Percentiles rank a stretch among this genome's conserved stretches.
phyloP scores from a whole-genome alignment of 805 yeast species.

The Ogataea trehalophila region DNA sequence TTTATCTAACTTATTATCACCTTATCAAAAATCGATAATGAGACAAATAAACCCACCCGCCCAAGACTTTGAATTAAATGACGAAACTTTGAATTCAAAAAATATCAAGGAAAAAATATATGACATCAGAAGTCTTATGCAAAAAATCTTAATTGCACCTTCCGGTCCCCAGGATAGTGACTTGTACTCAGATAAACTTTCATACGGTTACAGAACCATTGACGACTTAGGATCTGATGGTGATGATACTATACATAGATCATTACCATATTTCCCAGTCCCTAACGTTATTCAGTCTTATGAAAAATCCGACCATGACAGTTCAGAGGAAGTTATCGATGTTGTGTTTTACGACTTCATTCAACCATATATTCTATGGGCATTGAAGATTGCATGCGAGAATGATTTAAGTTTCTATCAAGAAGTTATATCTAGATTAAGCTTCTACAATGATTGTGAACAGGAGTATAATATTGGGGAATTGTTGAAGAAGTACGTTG shows the following conservation, averaged over 20 bases:
- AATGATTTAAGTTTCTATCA: conserved; percentile 10
- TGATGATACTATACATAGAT: conserved; percentile 72
- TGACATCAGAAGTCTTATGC: neutral
- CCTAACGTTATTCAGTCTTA: conserved; percentile 75
- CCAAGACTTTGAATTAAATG: too few relatives aligned
- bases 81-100: neutral
- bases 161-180: neutral
- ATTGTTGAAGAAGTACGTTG: conserved; percentile 38
- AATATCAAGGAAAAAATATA: neutral
- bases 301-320: conserved; percentile 18
- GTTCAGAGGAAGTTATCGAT: conserved; percentile 42
- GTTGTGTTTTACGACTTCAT: conserved; percentile 79
- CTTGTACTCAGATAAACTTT: conserved; percentile 7
- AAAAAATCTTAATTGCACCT: neutral
- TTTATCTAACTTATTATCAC: conserved; percentile 14
- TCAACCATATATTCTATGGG: conserved; percentile 28
- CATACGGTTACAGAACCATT: conserved; percentile 72
- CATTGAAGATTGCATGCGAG: conserved; percentile 20
- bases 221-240: conserved; percentile 88
- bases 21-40: conserved; percentile 22
- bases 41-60: neutral
- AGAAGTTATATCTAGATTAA: conserved; percentile 8
- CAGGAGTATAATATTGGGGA: conserved; percentile 39
- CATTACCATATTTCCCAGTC: conserved; percentile 52
- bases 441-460: conserved; percentile 29